Percentiles rank a stretch among this genome's conserved stretches.
phyloP scores from a whole-genome alignment of 2,329 filamentous ascomycete species.

The Botrytis elliptica region DNA sequence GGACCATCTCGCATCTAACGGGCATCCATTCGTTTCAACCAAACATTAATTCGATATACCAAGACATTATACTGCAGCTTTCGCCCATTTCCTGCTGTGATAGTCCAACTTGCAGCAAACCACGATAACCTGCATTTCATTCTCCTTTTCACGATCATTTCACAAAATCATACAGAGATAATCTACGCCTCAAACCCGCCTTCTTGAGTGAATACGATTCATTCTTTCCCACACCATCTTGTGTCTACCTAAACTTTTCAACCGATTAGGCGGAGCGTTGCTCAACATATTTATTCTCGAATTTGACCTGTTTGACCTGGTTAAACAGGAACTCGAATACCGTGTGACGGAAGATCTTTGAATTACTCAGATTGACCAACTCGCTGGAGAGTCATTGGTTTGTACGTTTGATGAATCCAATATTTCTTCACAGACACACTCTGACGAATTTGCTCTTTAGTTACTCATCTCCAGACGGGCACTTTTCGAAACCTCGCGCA shows the following conservation, averaged over 20 bases:
- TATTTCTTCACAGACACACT: slow-evolving; percentile 5
- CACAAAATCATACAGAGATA: slow-evolving; percentile 11
- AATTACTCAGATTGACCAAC: slow-evolving; percentile 2
- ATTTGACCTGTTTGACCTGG: slow-evolving; percentile 9
- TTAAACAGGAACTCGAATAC: slow-evolving; percentile 5
- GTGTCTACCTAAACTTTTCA: not conserved
- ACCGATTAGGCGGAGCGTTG: slow-evolving; percentile 10
- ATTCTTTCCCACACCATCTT: slow-evolving; percentile 14
- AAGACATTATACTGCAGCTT: slow-evolving; percentile 19
- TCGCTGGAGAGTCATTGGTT: slow-evolving; percentile 11
- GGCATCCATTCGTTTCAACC: slow-evolving; percentile 12
- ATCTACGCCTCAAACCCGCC: not conserved
- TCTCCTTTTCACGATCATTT: slow-evolving; percentile 1
- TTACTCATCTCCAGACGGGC: slow-evolving; percentile 24
- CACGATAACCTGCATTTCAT: slow-evolving; percentile 20
- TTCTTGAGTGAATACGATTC: not conserved
- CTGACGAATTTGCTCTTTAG: slow-evolving; percentile 25
- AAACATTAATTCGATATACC: slow-evolving; percentile 5
- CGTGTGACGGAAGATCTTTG: not conserved
- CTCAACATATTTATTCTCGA: slow-evolving; percentile 19
- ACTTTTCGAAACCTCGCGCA: slow-evolving; percentile 27
- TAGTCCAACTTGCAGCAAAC: slow-evolving; percentile 14
- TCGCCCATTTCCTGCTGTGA: slow-evolving; percentile 13
- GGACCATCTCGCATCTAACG: slow-evolving; percentile 9
- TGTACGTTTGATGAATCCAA: slow-evolving; percentile 14